phyloP scores from a whole-genome alignment of 2,329 filamentous ascomycete genomes.

The Talaromyces sp. region DNA sequence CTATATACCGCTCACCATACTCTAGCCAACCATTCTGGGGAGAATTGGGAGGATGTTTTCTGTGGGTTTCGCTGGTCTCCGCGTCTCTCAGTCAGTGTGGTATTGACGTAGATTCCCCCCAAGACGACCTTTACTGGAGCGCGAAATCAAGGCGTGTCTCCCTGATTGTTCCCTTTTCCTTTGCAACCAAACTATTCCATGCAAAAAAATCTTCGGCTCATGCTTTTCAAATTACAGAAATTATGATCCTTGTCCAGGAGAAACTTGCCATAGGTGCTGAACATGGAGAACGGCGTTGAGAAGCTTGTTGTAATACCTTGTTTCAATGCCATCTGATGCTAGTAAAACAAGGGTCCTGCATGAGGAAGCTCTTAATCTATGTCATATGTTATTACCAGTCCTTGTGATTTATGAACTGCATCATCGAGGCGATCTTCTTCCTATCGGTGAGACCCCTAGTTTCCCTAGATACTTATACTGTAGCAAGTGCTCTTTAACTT shows the following conservation, averaged over 20 bases:
- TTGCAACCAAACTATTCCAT: not conserved
- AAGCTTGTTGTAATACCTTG: not conserved
- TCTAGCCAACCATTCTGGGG: not conserved
- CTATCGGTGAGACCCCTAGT: too few species aligned
- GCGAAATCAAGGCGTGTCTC: not conserved
- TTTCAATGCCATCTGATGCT: too few species aligned
- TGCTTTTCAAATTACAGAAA: not conserved
- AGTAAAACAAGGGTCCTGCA: too few species aligned
- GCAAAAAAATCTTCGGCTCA: not conserved
- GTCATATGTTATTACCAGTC: too few species aligned
- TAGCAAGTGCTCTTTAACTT: not conserved
- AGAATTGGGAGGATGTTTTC: not conserved
- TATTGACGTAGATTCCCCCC: not conserved
- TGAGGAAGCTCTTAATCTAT: too few species aligned
- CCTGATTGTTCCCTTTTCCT: not conserved
- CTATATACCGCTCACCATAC: not conserved
- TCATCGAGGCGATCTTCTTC: too few species aligned
- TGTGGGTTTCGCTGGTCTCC: not conserved
- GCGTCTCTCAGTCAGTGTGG: not conserved
- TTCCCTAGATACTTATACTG: too few species aligned
- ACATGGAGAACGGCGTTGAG: not conserved
- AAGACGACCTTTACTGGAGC: not conserved
- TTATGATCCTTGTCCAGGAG: not conserved
- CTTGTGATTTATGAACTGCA: too few species aligned
- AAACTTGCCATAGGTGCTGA: not conserved